Evolutionary conservation across 257 asterid genomes (phyloP).

Genomic region (Haberlea rhodopensis): DNA sequence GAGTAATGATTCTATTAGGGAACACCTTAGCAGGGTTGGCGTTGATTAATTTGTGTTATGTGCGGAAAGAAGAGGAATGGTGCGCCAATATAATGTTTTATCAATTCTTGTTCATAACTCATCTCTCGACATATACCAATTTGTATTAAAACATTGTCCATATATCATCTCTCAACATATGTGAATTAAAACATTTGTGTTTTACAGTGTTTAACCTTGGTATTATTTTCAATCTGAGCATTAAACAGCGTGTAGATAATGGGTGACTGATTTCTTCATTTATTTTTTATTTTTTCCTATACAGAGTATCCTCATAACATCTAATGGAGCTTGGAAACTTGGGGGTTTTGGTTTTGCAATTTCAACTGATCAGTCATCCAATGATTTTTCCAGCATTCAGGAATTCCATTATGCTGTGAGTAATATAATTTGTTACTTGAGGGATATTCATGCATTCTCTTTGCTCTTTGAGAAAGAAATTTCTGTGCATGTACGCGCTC

Average conservation of each 20-base stretch:
- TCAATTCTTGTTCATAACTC: neutral
- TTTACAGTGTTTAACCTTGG: slow-evolving; percentile 1
- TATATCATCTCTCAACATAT: slow-evolving; percentile 20
- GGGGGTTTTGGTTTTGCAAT: slow-evolving; percentile 93
- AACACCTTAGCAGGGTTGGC: neutral
- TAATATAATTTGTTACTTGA: slow-evolving; percentile 28
- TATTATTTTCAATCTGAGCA: neutral
- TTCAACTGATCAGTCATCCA: slow-evolving; percentile 63
- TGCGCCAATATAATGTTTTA: neutral
- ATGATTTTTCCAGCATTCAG: slow-evolving; percentile 57
- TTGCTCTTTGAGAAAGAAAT: neutral
- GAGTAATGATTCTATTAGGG: neutral
- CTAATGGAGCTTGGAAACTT: slow-evolving; percentile 99
- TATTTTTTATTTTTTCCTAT: slow-evolving; percentile 21
- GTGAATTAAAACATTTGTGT: slow-evolving; percentile 15
- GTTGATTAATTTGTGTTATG: neutral
- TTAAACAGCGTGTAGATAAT: slow-evolving; percentile 20
- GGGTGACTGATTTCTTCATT: slow-evolving; percentile 24
- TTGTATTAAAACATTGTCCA: slow-evolving; percentile 8
- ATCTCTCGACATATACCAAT: neutral
- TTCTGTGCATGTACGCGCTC: too few relatives aligned
- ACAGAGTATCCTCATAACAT: slow-evolving; percentile 84
- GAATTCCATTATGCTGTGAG: slow-evolving; percentile 98
- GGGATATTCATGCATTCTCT: slow-evolving; percentile 27
- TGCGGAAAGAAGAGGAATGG: slow-evolving; percentile 4